phyloP scores from a whole-genome alignment of 208 protist genomes.

The Acanthamoeba rhysodes region DNA sequence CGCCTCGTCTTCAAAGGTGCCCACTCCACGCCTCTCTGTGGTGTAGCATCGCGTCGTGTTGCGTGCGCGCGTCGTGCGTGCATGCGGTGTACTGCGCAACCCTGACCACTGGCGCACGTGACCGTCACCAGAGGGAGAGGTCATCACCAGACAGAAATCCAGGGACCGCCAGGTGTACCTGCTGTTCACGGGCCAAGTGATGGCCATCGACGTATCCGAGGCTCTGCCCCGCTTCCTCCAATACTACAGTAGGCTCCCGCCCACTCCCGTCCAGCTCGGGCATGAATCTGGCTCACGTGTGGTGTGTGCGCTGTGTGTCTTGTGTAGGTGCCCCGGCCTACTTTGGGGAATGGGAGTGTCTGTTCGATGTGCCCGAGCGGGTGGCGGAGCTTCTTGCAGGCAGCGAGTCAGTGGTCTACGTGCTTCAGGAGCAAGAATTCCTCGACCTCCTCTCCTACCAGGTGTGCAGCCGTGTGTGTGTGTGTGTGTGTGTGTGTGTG shows the following conservation, averaged over 20 bases:
- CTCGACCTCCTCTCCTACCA: not conserved
- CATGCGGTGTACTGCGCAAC: not conserved
- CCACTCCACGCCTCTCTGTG: not conserved
- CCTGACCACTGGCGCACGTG: not conserved
- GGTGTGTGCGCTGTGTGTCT: not conserved
- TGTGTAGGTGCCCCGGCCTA: not conserved
- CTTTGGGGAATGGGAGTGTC: constrained; percentile 7
- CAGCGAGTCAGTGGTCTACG: not conserved
- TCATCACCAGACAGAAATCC: constrained; percentile 2
- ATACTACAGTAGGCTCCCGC: not conserved
- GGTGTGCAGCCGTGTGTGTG: not conserved
- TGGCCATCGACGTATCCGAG: not conserved
- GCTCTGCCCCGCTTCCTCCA: constrained; percentile 11
- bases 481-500: not conserved
- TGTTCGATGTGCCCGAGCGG: constrained; percentile 12
- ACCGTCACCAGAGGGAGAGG: not conserved
- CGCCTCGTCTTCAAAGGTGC: not conserved
- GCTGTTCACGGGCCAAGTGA: not conserved
- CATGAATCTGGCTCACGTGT: not conserved
- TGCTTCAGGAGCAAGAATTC: not conserved
- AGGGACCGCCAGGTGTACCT: constrained; percentile 8
- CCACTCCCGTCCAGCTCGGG: not conserved
- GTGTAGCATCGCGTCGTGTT: no score
- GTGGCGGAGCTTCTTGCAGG: not conserved
- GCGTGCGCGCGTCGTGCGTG: no score